These are phyloP conservation scores for Viola odorata DNA, from an alignment of 345 rosid genomes.

Conservation along the genomic window DNA sequence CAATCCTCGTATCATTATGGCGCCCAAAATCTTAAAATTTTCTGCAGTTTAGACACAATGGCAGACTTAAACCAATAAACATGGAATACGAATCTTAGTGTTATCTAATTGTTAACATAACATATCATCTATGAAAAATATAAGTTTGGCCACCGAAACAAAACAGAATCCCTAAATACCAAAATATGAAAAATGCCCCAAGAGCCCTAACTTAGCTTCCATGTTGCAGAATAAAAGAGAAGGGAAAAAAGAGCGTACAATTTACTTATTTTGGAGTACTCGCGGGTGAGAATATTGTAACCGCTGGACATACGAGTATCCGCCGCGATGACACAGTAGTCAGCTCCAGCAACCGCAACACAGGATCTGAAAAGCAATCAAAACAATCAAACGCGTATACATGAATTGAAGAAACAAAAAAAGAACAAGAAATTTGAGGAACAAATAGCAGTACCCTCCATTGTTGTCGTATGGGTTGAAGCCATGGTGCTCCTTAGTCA, in stretches of 20 bases:
- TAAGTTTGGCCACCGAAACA: background rate
- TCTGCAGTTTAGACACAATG: too few relatives aligned
- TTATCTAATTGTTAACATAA: too few relatives aligned
- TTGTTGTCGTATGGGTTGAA: constrained; percentile 97
- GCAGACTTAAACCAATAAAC: too few relatives aligned
- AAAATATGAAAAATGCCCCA: background rate
- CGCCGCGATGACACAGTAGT: constrained; percentile 92
- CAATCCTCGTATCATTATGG: background rate
- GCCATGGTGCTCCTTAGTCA: constrained; percentile 76
- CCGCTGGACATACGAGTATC: constrained; percentile 98
- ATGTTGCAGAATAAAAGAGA: background rate
- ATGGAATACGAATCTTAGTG: too few relatives aligned
- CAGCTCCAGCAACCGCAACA: constrained; percentile 90
- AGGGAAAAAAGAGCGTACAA: constrained; percentile 35
- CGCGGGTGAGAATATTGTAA: constrained; percentile 81
- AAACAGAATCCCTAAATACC: background rate
- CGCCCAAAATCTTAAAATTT: background rate
- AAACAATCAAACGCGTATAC: background rate
- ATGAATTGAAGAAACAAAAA: background rate
- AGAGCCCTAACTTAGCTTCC: background rate
- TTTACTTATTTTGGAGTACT: constrained; percentile 80
- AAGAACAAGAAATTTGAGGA: background rate
- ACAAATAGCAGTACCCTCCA: constrained; percentile 63
- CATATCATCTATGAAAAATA: too few relatives aligned
- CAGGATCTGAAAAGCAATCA: constrained; percentile 49